Percentiles rank a stretch among this genome's conserved stretches.
phyloP scores from a whole-genome alignment of 2,329 filamentous ascomycete genomes.

The Botrytis tulipae region DNA sequence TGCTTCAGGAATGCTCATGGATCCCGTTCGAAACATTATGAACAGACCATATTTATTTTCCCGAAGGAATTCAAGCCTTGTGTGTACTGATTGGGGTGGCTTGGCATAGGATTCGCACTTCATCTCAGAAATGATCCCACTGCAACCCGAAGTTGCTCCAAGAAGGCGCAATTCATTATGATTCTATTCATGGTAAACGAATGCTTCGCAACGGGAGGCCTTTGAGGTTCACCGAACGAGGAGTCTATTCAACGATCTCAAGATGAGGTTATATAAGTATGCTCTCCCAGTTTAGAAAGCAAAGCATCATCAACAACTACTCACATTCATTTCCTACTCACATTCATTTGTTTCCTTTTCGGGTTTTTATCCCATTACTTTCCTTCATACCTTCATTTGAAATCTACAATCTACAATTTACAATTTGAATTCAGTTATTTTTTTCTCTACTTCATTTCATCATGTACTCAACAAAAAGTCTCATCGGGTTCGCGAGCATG shows the following conservation, averaged over 20 bases:
- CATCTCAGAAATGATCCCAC: slow-evolving; percentile 11
- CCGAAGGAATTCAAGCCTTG: slow-evolving; percentile 6
- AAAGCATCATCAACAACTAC: slow-evolving; percentile 17
- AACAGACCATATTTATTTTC: not conserved
- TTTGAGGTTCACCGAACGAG: not conserved
- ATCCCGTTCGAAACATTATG: not conserved
- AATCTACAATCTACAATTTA: not conserved
- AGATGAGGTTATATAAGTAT: slow-evolving; percentile 18
- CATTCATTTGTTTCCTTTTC: slow-evolving; percentile 18
- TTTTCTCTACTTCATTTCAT: slow-evolving; percentile 16
- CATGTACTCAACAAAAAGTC: slow-evolving; percentile 20
- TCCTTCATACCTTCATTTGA: slow-evolving; percentile 18
- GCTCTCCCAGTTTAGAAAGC: not conserved
- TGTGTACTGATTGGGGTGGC: not conserved
- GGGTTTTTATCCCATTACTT: slow-evolving; percentile 20
- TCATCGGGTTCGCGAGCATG: slow-evolving; percentile 17
- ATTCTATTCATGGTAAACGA: slow-evolving; percentile 14
- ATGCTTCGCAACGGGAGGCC: not conserved
- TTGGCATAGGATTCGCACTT: slow-evolving; percentile 17
- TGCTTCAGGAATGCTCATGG: not conserved
- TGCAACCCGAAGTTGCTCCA: slow-evolving; percentile 3
- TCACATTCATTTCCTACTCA: slow-evolving; percentile 20
- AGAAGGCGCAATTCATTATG: slow-evolving; percentile 11
- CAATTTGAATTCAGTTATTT: not conserved
- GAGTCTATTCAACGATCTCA: not conserved